These are phyloP conservation scores for Phytophthora pistaciae DNA, from an alignment of 352 stramenopile species.

Conservation along the genomic window DNA sequence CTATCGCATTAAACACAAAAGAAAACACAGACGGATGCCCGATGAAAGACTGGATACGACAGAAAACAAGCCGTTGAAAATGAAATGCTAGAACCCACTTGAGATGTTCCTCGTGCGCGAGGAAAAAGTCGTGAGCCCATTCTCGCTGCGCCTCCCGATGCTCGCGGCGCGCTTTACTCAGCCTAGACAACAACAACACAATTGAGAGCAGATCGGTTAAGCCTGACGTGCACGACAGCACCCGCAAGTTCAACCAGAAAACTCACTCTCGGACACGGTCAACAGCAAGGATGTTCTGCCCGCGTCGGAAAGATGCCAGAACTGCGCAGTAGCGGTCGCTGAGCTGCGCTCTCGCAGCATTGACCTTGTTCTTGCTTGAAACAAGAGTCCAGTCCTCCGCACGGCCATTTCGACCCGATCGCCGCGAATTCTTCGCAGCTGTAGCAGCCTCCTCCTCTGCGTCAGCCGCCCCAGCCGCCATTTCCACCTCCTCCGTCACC, in stretches of 20 bases:
- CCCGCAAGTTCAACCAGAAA: not conserved
- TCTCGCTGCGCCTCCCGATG: slow-evolving; percentile 72
- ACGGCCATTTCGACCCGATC: slow-evolving; percentile 1
- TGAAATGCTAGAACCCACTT: slow-evolving; percentile 41
- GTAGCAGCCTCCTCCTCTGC: slow-evolving; percentile 21
- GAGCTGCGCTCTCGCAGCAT: slow-evolving; percentile 59
- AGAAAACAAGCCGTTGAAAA: slow-evolving; percentile 13
- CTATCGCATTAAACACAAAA: slow-evolving; percentile 36
- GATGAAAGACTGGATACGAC: slow-evolving; percentile 16
- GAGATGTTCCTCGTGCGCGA: slow-evolving; percentile 55
- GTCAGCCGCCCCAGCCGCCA: slow-evolving; percentile 26
- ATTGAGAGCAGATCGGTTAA: not conserved
- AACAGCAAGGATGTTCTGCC: slow-evolving; percentile 57
- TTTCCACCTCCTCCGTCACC: slow-evolving; percentile 36
- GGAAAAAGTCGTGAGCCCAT: slow-evolving; percentile 71
- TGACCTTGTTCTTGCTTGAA: slow-evolving; percentile 60
- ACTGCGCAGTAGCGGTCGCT: slow-evolving; percentile 70
- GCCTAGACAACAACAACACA: slow-evolving; percentile 32
- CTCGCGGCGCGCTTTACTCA: slow-evolving; percentile 56
- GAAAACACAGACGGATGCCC: slow-evolving; percentile 1
- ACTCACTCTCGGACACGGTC: slow-evolving; percentile 72
- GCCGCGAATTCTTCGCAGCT: slow-evolving; percentile 9
- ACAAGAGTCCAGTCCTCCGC: slow-evolving; percentile 55
- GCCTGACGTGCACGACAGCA: not conserved
- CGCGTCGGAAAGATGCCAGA: slow-evolving; percentile 64